Evolutionary conservation across 192 early-diverging fungal genomes (phyloP).

Genomic region (Podochytrium sp.): DNA sequence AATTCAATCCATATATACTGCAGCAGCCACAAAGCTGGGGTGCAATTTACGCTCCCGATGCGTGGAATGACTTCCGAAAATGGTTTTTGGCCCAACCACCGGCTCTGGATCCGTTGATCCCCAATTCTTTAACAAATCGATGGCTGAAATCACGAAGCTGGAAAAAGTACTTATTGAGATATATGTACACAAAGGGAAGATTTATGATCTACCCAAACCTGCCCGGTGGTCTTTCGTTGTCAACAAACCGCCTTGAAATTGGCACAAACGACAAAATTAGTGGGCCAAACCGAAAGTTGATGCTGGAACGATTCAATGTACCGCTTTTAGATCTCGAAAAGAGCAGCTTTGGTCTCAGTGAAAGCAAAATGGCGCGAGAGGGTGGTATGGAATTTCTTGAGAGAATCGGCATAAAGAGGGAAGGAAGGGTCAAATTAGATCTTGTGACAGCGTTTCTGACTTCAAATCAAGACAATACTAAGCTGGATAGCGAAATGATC

Average conservation of each 20-base stretch:
- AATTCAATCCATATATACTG: conserved; percentile 19
- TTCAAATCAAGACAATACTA: not conserved
- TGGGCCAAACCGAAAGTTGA: conserved; percentile 3
- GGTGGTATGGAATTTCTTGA: not conserved
- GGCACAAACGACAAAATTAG: conserved; percentile 29
- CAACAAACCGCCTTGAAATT: conserved; percentile 30
- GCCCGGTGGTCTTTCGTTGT: conserved; percentile 20
- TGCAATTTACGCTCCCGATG: conserved; percentile 24
- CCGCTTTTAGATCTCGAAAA: conserved; percentile 27
- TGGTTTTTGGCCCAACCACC: conserved; percentile 27
- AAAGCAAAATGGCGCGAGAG: not conserved
- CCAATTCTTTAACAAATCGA: conserved; percentile 26
- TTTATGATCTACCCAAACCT: conserved; percentile 33
- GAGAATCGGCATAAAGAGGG: not conserved
- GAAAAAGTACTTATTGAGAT: conserved; percentile 34
- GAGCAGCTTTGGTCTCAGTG: not conserved
- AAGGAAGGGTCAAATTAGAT: not conserved
- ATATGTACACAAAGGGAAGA: conserved; percentile 31
- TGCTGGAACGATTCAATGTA: conserved; percentile 24
- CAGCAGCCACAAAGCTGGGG: conserved; percentile 41
- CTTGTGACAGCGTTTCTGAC: not conserved
- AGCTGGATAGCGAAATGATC: conserved; percentile 3
- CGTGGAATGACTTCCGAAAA: conserved; percentile 30
- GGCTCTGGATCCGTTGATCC: conserved; percentile 21
- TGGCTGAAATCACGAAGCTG: conserved; percentile 27